These are phyloP conservation scores for Cokeromyces recurvatus DNA, from an alignment of 371 early-diverging fungal species.

Conservation along the genomic window DNA sequence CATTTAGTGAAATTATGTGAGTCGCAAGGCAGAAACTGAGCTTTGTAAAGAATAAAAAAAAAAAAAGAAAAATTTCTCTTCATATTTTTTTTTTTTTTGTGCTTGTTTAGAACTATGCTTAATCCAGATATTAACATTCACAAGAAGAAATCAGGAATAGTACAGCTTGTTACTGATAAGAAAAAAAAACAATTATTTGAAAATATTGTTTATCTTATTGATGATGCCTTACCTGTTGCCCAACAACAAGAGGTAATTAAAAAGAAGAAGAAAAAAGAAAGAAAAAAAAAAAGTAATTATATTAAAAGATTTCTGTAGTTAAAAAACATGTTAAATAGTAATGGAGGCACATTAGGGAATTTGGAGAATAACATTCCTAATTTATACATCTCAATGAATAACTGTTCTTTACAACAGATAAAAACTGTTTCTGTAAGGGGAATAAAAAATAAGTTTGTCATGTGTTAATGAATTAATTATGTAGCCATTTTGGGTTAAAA, in stretches of 20 bases:
- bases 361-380: neutral
- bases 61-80: too few species aligned
- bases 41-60: too few species aligned
- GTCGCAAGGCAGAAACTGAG: too few species aligned
- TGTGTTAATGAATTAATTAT: too few species aligned
- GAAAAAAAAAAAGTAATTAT: neutral
- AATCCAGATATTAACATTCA: too few species aligned
- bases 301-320: neutral
- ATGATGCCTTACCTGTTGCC: neutral
- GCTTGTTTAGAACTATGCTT: too few species aligned
- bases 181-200: constrained; percentile 13
- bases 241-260: constrained; percentile 1
- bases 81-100: too few species aligned
- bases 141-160: too few species aligned
- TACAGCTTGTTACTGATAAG: constrained; percentile 12
- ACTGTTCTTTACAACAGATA: too few species aligned
- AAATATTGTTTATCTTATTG: constrained; percentile 11
- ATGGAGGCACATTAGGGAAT: constrained; percentile 10
- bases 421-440: constrained; percentile 18
- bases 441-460: too few species aligned
- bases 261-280: neutral
- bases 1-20: too few species aligned
- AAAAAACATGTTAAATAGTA: constrained; percentile 5
- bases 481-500: constrained; percentile 36
- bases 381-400: constrained; percentile 6